A percentile compares a stretch with the other conserved stretches of the same genome.
Conservation (phyloP, 495 filamentous ascomycete species). For the Xylaria sp. region DNA sequence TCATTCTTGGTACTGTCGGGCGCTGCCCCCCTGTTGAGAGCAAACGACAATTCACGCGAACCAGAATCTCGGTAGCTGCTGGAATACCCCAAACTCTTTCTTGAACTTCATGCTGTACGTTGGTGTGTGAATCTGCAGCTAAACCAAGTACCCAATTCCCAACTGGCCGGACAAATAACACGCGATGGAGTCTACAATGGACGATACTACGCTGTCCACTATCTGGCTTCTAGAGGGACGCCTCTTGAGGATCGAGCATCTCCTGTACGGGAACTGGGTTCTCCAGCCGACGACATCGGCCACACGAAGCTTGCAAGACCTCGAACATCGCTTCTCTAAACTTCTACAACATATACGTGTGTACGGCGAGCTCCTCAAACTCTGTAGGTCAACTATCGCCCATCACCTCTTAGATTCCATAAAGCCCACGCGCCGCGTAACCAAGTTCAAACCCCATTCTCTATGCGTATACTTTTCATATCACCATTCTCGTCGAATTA, state of each 20-base stretch:
- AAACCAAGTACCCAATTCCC: not conserved
- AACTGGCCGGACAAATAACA: constrained; percentile 24
- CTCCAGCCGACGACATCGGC: constrained; percentile 52
- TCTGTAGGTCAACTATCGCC: constrained; percentile 47
- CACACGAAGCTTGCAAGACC: constrained; percentile 62
- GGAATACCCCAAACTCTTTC: not conserved
- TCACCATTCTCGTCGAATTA: not conserved
- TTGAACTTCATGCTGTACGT: not conserved
- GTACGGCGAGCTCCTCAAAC: constrained; percentile 57
- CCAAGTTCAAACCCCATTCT: not conserved
- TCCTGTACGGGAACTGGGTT: constrained; percentile 65
- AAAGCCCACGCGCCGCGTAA: not conserved
- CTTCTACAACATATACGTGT: constrained; percentile 50
- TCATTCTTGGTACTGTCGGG: not conserved
- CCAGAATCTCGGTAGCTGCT: not conserved
- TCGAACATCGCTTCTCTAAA: constrained; percentile 63
- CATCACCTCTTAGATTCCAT: not conserved
- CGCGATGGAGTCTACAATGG: constrained; percentile 55
- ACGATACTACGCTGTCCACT: constrained; percentile 64
- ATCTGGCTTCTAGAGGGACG: constrained; percentile 80
- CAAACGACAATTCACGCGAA: not conserved
- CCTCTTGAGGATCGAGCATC: constrained; percentile 74
- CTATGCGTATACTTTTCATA: not conserved
- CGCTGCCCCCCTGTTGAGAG: not conserved
- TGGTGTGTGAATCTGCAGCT: not conserved